Base-by-base conservation (phyloP, 768 basidiomycete species). In the Rhodotorula toruloides region DNA sequence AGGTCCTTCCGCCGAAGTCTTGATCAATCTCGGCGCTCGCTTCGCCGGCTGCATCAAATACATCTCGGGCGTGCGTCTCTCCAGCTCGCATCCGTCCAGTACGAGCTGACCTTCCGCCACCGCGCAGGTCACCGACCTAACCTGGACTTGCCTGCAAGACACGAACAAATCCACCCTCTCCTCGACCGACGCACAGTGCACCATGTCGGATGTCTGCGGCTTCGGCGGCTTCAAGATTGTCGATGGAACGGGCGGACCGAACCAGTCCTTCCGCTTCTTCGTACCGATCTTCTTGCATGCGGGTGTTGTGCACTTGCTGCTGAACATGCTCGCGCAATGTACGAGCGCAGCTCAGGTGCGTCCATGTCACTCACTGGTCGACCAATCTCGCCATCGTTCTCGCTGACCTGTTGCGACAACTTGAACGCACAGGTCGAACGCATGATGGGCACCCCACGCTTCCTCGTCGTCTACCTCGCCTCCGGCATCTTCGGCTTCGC, bases 401-500 rank as follows among this genome's bases (percentile, higher is more conserved):
- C 21, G 17, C 34, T 32, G 22, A 25, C 27, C 8, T 4, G 14
- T 14, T 1, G 4, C 9, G 6, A n/a, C 17, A 3, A 53, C 17
- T 39, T 62, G n/a, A 7, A 7, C n/a, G 59, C 56, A 4, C 75
- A 91, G 86, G 86, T 94, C 62, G 91, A 96, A 75, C 81, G 86
- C 63, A 91, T 96, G 63, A 60, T 63, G 89, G 91, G 91, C 14
- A 89, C 91, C 0, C 80, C 81, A 34, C 87, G 87, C 0, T 99
- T 96, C 78, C 68, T 90, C 39, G 79, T 96, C 19, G 84, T 90
- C 5, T 99, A 97, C 77, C 83, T 92, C 49, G 83, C 91, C 1
- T 88, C 90, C 17, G 94, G 94, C 12, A 90, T 96, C 40, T 97
- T 96, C 76, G 94, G 94, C 83, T 91, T 32, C 73, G 88, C 91